Evolutionary conservation across 192 early-diverging fungal genomes (phyloP), one percentile per base, ranked within the genome.

Genomic region (Gryganskiella cystojenkinii): DNA sequence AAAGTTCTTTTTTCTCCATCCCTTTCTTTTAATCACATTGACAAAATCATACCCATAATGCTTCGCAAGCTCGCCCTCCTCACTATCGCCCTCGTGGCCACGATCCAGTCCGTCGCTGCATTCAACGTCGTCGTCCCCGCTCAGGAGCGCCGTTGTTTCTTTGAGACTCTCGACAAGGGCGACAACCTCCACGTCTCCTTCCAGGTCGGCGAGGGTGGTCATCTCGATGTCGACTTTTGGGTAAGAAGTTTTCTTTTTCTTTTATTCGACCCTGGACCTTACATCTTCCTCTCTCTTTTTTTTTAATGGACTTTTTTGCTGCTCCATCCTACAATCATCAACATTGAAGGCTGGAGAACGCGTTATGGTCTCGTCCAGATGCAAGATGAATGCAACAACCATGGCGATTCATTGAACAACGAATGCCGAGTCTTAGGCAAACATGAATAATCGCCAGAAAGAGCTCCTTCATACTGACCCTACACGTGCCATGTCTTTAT

Each of bases 141-240:
- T 45, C 55, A 59, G 5, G 66, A 78, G 43, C 74, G 74, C 28
- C 58, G 61, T 55, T 93, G 92, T 71, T 93, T 91, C 75, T 90
- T 82, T 80, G 92, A 93, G 64, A 62, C 81, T 1, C 71, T 93
- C 13, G 80, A 89, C 19, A 50, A 62, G 25, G 83, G 71, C 22
- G 91, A 92, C 61, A 82, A 85, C 53, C 67, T 93, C 34, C 91
- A 91, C 63, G 56, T 92, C 22, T 81, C 86, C n/a, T 94, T 81
- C 68, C 86, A 94, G 70, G 90, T 93, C 49, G 84, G 82, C 45
- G 87, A 89, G 33, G 90, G 89, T 47, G 89, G 86, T 31, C 71
- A 87, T 63, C 64, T 89, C 40, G 90, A 90, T 55, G 82, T 93
- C 70, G 91, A 93, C 66, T 93, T 91, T 54, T 81, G 69, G 86